Evolutionary conservation across 192 early-diverging fungal species (phyloP), one percentile per base, ranked within the genome.

Genomic region (Coemansia sp.): DNA sequence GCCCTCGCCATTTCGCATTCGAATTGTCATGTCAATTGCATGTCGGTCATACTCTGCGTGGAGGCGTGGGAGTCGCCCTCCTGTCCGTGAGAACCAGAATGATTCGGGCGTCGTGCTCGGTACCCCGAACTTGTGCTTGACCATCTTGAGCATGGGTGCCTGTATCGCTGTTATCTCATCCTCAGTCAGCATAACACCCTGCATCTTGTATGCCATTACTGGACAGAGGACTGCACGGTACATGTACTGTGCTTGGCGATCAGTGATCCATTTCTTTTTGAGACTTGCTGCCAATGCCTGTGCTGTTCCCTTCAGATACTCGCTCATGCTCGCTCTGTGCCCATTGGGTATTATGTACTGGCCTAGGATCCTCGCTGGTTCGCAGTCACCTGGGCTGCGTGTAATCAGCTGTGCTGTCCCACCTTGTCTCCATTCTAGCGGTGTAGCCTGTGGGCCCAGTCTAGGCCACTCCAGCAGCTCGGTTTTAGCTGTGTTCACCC

Each of bases 161-260:
- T 41, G 40, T 0, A 66, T 66, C 27, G 22, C 10, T 27, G 42
- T 51, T 0, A 51, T 24, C n/a, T 66, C 64, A 5, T 47, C 15
- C 13, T 41, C 46, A 0, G 15, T n/a, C 3, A 66, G 34, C 15
- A 27, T 13, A 1, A 33, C 18, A 1, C 64, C 64, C 46, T 66
- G 64, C 29, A 66, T 47, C 20, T 49, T 38, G 46, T 66, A 66
- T 47, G 64, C 64, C 13, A 42, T 8, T 5, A 27, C 46, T 33
- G 44, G 64, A 46, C 22, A 7, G 29, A 66, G 64, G 31, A 66
- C 64, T 18, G 31, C 44, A 2, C 46, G 22, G 27, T 51, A 66
- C 64, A 66, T 29, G 29, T 66, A 66, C 46, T 66, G 46, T 8
- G 44, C 46, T 31, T 66, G 64, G 13, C 64, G 29, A 31, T 66